Base-by-base conservation (phyloP, 305 asterid species). In the Fraxinus ornus region DNA sequence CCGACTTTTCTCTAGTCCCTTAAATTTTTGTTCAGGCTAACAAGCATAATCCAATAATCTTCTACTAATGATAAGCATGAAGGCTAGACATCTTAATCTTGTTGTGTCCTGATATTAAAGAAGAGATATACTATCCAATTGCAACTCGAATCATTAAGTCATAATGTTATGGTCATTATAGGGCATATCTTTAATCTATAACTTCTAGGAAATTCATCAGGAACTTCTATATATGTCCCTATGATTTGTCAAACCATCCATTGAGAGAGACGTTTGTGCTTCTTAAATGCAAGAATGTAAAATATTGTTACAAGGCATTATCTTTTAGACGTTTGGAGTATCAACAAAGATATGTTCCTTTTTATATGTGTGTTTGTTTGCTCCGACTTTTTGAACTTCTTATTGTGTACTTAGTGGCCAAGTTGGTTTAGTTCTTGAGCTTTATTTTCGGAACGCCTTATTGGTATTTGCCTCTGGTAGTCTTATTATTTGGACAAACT, bases 401-500 rank as follows among this genome's bases (percentile, higher is more conserved):
- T 24, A 24, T 3, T 64, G n/a, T 22, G 71, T 62, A 22, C 26
- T 5, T 22, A 21, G 32, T 24, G 72, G 32, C 35, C 17, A 7
- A 62, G 71, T 64, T 64, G 73, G 6, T 24, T 35, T 33, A 78
- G 37, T n/a, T 78, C 36, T 78, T 12, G 21, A 35, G 64, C 79
- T 77, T 28, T 22, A 32, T 32, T 33, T 52, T 33, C 10, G 35
- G 41, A 57, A 17, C n/a, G 7, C n/a, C 30, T 60, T 62, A 4
- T 33, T 62, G 19, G 37, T 19, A 19, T n/a, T 78, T 37, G 2
- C 21, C 30, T 21, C 73, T 66, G 17, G 26, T 71, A 44, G 57
- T 77, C 81, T 12, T 64, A 77, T 68, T 36, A 71, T 80, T 30
- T 32, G 81, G 21, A 39, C 76, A 66, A 70, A 84, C 74, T 21